Evolutionary conservation across 2,329 filamentous ascomycete species (phyloP).

Genomic region (Aspergillus pseudonomiae): DNA sequence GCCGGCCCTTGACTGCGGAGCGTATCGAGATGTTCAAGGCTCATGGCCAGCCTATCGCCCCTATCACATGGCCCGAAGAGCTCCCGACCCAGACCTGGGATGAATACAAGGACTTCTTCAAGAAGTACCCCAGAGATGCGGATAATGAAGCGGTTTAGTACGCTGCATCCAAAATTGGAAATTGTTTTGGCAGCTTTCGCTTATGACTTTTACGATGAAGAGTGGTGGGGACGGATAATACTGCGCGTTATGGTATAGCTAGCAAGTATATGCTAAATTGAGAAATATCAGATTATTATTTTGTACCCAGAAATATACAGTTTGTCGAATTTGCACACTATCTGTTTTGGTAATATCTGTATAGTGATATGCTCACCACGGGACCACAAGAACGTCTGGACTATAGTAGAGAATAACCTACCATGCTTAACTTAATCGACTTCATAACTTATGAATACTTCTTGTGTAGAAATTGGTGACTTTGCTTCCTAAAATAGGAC

Average conservation of each 20-base stretch:
- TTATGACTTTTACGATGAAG: not conserved
- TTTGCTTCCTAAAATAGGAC: too few species aligned
- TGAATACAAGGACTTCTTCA: not conserved
- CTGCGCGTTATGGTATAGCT: not conserved
- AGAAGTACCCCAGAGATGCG: not conserved
- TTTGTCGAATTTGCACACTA: not conserved
- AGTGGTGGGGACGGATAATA: not conserved
- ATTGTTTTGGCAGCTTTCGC: not conserved
- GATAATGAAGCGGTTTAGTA: not conserved
- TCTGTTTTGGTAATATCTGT: not conserved
- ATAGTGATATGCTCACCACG: too few species aligned
- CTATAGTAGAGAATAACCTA: not conserved
- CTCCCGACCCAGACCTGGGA: not conserved
- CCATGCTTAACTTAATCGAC: not conserved
- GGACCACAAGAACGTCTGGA: too few species aligned
- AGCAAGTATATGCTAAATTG: not conserved
- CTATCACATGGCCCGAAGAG: not conserved
- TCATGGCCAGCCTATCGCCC: not conserved
- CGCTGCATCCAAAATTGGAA: not conserved
- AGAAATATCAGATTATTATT: not conserved
- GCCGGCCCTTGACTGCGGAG: constrained; percentile 27
- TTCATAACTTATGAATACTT: not conserved
- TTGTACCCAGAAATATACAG: too few species aligned
- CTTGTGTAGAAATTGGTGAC: too few species aligned
- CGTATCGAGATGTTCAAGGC: constrained; percentile 23